Base-by-base conservation (phyloP, 495 filamentous ascomycete species). In the Aspergillus egyptiacus region DNA sequence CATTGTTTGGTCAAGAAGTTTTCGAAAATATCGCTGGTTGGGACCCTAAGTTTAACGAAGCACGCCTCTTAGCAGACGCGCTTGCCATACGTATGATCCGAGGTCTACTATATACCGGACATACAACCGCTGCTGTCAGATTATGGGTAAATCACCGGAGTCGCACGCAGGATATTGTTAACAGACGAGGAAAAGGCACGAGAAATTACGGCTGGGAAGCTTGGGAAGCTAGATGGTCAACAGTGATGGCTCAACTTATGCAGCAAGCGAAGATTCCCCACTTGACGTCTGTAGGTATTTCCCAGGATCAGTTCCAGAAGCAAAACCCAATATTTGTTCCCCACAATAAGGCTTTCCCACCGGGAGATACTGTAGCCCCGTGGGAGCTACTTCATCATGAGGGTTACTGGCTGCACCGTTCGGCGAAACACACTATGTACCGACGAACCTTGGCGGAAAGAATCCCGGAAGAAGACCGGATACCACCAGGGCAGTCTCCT, bases 21-120 rank as follows among this genome's bases (percentile, higher is more conserved):
- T 84, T 96, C 40, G 88, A 95, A 61, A 82, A 80, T 25, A 95
- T 91, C 48, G 84, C 87, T 1, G 87, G 81, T 52, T 95, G 89
- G 89, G 85, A 78, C 57, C 83, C 84, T 24, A 76, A 87, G 44
- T 96, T 90, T 74, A 86, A 93, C 56, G 87, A 96, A 62, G 85
- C 84, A 19, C 79, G 91, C 28, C 67, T 94, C 10, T 67, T 96
- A 32, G 84, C 87, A 6, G 91, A 96, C 65, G 67, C 83, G 10
- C 75, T 90, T 41, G 82, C 87, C 0, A 77, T 95, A 40, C 83
- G 91, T 20, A 81, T 83, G 33, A 68, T 96, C 13, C 82, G 89
- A 18, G 93, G 88, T 60, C 62, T 91, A 37, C 65, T 96, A 7
- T 88, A 83, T 83, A 79, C 72, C 27, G 76, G 77, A n/a, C 80